A percentile compares a stretch with the other conserved stretches of the same genome.
phyloP scores from a whole-genome alignment of 176 grass and related monocot genomes.

The Cymbopogon citratus region DNA sequence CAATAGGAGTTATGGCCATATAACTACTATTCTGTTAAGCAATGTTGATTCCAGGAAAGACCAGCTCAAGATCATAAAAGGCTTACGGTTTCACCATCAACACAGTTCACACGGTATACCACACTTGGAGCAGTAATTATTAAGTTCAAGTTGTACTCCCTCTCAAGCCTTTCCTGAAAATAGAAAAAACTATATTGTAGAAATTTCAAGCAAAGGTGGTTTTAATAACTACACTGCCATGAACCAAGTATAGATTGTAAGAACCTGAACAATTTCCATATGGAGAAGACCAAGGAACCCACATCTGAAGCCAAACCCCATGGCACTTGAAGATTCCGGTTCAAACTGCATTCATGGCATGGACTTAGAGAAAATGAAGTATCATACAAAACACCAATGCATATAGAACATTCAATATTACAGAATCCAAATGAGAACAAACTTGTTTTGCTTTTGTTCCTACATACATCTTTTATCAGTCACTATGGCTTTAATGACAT shows the following conservation, averaged over 20 bases:
- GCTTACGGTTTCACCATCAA: slow-evolving; percentile 74
- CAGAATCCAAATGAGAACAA: background rate
- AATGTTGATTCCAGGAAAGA: slow-evolving; percentile 7
- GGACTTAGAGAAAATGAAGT: slow-evolving; percentile 9
- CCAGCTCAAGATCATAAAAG: background rate
- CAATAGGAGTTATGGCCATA: background rate
- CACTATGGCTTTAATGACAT: background rate
- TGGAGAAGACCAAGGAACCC: slow-evolving; percentile 95
- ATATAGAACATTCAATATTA: slow-evolving; percentile 10
- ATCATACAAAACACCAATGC: background rate
- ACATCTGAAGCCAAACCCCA: slow-evolving; percentile 98
- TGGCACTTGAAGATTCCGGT: slow-evolving; percentile 88
- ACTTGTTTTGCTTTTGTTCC: background rate
- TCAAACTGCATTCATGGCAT: slow-evolving; percentile 65
- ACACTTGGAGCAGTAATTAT: slow-evolving; percentile 99
- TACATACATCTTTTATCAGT: background rate
- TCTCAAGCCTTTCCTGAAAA: slow-evolving; percentile 98
- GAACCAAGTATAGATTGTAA: slow-evolving; percentile 18
- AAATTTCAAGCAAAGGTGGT: slow-evolving; percentile 7
- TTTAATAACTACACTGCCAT: slow-evolving; percentile 32
- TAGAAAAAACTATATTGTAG: slow-evolving; percentile 24
- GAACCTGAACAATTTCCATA: slow-evolving; percentile 99
- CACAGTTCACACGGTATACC: slow-evolving; percentile 82
- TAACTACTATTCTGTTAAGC: background rate
- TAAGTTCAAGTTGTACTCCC: slow-evolving; percentile 93